Percentiles rank a stretch among this genome's conserved stretches.
Conservation (phyloP, 2,329 filamentous ascomycete genomes). For the Aspergillus pseudotamarii region DNA sequence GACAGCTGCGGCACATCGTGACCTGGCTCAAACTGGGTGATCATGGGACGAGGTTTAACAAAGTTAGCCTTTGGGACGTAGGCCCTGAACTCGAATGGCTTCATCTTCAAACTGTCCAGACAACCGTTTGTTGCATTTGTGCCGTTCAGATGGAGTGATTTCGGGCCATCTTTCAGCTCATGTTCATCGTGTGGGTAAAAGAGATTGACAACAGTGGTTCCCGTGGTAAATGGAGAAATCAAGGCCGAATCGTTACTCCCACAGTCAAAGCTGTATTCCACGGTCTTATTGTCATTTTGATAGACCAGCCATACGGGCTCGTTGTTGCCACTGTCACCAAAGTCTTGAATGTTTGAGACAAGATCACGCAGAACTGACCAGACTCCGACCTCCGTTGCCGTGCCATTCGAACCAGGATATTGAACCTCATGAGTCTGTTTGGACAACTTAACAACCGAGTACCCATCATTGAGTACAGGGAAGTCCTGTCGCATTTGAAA, state of each 20-base stretch:
- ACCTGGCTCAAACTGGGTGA: slow-evolving; percentile 63
- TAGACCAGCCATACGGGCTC: slow-evolving; percentile 51
- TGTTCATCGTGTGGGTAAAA: slow-evolving; percentile 64
- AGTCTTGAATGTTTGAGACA: slow-evolving; percentile 56
- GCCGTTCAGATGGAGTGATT: slow-evolving; percentile 51
- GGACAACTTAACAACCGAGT: slow-evolving; percentile 57
- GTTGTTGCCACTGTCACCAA: slow-evolving; percentile 47
- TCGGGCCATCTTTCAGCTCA: slow-evolving; percentile 51
- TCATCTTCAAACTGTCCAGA: slow-evolving; percentile 54
- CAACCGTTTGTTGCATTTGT: slow-evolving; percentile 58
- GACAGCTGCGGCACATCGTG: slow-evolving; percentile 63
- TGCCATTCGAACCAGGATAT: slow-evolving; percentile 56
- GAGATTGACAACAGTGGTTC: slow-evolving; percentile 62
- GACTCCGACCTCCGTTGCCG: slow-evolving; percentile 60
- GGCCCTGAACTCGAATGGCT: slow-evolving; percentile 61
- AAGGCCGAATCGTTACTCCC: slow-evolving; percentile 52
- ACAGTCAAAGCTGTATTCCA: slow-evolving; percentile 62
- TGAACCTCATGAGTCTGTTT: slow-evolving; percentile 57
- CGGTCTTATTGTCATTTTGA: slow-evolving; percentile 51
- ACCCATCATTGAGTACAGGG: slow-evolving; percentile 63
- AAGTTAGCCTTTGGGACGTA: slow-evolving; percentile 59
- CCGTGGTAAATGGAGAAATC: slow-evolving; percentile 58
- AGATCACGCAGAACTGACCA: slow-evolving; percentile 61
- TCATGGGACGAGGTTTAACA: slow-evolving; percentile 56
- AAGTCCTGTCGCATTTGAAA: slow-evolving; percentile 61